Evolutionary conservation across 768 basidiomycete species (phyloP), one percentile per base, ranked within the genome.

Genomic region (Dentipellis fragilis): DNA sequence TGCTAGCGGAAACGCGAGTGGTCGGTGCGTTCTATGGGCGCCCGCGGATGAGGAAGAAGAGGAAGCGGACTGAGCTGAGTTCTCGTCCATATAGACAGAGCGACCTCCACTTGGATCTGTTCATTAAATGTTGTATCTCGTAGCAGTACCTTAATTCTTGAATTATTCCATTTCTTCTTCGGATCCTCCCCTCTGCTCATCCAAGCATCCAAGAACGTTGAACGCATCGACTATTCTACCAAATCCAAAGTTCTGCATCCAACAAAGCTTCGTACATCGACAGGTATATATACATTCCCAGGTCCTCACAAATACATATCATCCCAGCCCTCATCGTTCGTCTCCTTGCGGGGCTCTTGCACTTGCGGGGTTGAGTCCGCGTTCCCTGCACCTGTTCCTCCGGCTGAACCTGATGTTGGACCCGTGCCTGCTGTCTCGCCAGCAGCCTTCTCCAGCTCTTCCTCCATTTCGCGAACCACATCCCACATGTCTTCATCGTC

Each of bases 21-120:
- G 90, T 23, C 76, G 86, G 53, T 91, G 89, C 65, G 79, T 87
- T 11, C 69, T 93, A 10, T 93, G 90, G 90, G 88, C 84, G 34
- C 79, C 79, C 9, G 55, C 65, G n/a, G 65, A 67, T 23, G 14
- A 46, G 14, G 50, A 37, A 12, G 49, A 54, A 17, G 6, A 12
- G 10, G 19, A 22, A 34, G 11, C 19, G 37, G 6, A 36, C 29
- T 19, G 45, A 11, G 12, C 22, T 54, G n/a, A 40, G 34, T 17
- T 12, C 23, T 38, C 36, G 23, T 51, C 29, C 29, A 29, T 29
- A 6, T 29, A 3, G 29, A 29, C 29, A 29, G 29, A 3, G 6
- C 6, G 29, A 29, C 6, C 3, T 29, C 29, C 29, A 29, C 6
- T 3, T 29, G 29, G 6, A 29, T 29, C 29, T 29, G 29, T 29